Conservation (phyloP, 352 stramenopile genomes). For the Peronospora farinosa region DNA sequence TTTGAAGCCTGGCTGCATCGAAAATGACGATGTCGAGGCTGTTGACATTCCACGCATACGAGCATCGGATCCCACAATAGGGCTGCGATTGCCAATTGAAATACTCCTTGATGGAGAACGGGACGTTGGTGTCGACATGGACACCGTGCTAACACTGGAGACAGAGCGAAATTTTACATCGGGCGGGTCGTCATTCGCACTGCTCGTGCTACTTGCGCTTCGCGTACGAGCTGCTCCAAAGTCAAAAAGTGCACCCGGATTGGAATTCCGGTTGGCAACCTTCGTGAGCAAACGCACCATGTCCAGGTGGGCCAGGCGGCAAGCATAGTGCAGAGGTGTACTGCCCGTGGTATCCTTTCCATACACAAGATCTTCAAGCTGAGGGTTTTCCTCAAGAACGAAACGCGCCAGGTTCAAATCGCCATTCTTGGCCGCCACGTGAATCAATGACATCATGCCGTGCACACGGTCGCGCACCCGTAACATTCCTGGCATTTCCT, state of each 20-base stretch:
- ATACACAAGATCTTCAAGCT: constrained; percentile 84
- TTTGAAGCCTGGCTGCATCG: constrained; percentile 48
- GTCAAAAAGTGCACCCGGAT: constrained; percentile 40
- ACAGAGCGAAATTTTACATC: constrained; percentile 56
- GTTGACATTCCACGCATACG: constrained; percentile 37
- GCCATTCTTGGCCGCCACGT: constrained; percentile 85
- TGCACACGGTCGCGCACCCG: constrained; percentile 66
- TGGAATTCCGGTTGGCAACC: constrained; percentile 80
- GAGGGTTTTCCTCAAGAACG: constrained; percentile 70
- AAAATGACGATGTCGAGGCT: constrained; percentile 41
- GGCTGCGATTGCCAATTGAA: constrained; percentile 30
- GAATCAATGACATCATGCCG: constrained; percentile 84
- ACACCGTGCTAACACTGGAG: constrained; percentile 41
- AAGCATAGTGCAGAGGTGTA: constrained; percentile 82
- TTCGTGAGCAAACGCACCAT: constrained; percentile 83
- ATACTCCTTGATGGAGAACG: constrained; percentile 53
- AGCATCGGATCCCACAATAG: constrained; percentile 20
- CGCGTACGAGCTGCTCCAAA: constrained; percentile 44
- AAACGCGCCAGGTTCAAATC: constrained; percentile 80
- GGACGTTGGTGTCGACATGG: constrained; percentile 28
- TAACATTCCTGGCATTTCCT: constrained; percentile 75
- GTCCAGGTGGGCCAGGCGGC: constrained; percentile 65
- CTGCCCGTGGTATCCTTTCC: constrained; percentile 67
- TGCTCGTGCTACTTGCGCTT: constrained; percentile 65
- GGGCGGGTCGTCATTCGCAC: constrained; percentile 31